A percentile compares a stretch with the other conserved stretches of the same genome.
These are phyloP conservation scores for Jaapia argillacea DNA, from an alignment of 768 basidiomycete species.

Conservation along the genomic window DNA sequence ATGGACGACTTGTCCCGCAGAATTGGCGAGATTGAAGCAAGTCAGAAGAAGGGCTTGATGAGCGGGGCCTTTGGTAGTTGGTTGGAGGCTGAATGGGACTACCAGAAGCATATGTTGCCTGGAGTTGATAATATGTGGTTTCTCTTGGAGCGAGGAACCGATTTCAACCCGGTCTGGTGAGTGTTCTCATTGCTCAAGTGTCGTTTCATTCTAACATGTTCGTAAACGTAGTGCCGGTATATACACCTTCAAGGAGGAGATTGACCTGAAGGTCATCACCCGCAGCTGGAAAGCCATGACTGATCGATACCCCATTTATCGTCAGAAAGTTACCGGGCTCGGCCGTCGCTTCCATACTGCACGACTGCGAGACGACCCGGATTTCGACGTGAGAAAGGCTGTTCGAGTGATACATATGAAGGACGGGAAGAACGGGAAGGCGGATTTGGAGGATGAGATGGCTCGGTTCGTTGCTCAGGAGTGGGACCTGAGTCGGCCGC, in stretches of 20 bases:
- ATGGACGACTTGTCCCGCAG: background rate
- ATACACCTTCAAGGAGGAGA: background rate
- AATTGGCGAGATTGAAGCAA: background rate
- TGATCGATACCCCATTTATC: background rate
- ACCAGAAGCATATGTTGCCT: background rate
- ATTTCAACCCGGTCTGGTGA: constrained; percentile 2
- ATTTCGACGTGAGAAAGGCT: background rate
- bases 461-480: background rate
- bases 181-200: background rate
- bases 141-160: background rate
- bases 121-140: constrained; percentile 1
- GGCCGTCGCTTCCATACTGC: constrained; percentile 1
- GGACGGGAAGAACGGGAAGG: constrained; percentile 1
- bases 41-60: background rate
- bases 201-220: background rate
- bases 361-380: background rate
- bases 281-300: background rate
- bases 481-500: background rate
- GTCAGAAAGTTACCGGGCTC: background rate
- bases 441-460: background rate
- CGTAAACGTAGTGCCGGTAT: background rate
- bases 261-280: background rate
- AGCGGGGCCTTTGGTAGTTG: background rate
- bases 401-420: background rate
- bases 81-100: background rate